Conservation (phyloP, 2,329 filamentous ascomycete species). For the Alternaria rosae region DNA sequence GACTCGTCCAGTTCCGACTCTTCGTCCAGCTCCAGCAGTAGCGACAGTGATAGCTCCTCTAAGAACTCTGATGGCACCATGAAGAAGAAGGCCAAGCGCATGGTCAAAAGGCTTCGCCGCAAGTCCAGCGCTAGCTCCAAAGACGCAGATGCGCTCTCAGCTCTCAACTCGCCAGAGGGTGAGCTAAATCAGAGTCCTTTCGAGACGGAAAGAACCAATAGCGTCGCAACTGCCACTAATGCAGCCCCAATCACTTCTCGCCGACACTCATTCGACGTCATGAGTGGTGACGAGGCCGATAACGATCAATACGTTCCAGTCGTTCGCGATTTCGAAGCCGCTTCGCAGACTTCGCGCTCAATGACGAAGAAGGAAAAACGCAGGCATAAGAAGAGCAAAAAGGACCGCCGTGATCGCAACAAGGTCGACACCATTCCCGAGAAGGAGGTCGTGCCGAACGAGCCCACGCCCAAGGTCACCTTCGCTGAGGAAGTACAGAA, state of each 20-base stretch:
- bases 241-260: slow-evolving; percentile 36
- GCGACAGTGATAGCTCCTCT: slow-evolving; percentile 72
- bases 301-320: slow-evolving; percentile 54
- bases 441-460: slow-evolving; percentile 25
- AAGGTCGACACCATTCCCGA: slow-evolving; percentile 33
- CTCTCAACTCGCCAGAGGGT: slow-evolving; percentile 55
- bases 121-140: slow-evolving; percentile 79
- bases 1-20: slow-evolving; percentile 70
- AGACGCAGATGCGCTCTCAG: slow-evolving; percentile 61
- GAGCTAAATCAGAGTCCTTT: slow-evolving; percentile 51
- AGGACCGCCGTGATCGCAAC: slow-evolving; percentile 52
- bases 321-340: slow-evolving; percentile 59
- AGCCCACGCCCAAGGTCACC: slow-evolving; percentile 42
- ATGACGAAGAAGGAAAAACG: slow-evolving; percentile 51
- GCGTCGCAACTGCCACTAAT: slow-evolving; percentile 29
- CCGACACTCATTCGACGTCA: slow-evolving; percentile 51
- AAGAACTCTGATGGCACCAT: slow-evolving; percentile 73
- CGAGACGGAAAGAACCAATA: slow-evolving; percentile 38
- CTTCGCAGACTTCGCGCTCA: slow-evolving; percentile 42
- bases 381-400: slow-evolving; percentile 57
- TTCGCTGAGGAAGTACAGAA: slow-evolving; percentile 49
- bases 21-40: slow-evolving; percentile 50
- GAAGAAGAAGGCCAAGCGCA: slow-evolving; percentile 76
- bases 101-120: slow-evolving; percentile 74
- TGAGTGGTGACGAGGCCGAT: slow-evolving; percentile 64